Base-by-base conservation (phyloP, 495 filamentous ascomycete genomes). In the Aspergillus ellipticus region DNA sequence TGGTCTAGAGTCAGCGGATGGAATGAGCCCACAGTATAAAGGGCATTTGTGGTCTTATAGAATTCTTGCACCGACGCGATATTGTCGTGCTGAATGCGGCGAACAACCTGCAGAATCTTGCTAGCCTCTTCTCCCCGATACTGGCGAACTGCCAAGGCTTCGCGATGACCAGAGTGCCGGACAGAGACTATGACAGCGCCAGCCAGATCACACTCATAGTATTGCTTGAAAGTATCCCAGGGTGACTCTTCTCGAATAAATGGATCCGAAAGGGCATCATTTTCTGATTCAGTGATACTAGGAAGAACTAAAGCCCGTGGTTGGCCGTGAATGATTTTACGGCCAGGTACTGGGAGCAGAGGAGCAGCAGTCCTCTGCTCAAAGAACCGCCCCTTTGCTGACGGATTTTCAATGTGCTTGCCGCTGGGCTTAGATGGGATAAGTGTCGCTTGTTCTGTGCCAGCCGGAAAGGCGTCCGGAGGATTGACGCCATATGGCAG, bases 191-290 rank as follows among this genome's bases (percentile, higher is more conserved):
- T 24, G 16, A 64, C 57, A 16, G 48, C 39, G 17, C 61, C 55
- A 39, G 61, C 61, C 28, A 64, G 48, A 54, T 64, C 58, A 35
- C 58, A 64, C 21, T 58, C 35, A 52, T 56, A 64, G 35, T 29
- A 21, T 39, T 54, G 35, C 28, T 55, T 42, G 24, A 56, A 64
- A 31, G 43, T 56, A 20, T 53, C 43, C 61, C 43, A 64, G 0
- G 55, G 61, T 19, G 55, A 56, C 19, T 54, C 55, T 3, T 58
- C 16, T 22, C 16, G 54, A 28, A 55, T 17, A 46, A 49, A 9
- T 9, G 48, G n/a, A 56, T 52, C 42, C 17, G 33, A 45, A 24
- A 26, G 41, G 7, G 31, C 39, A 49, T 20, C 16, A 21, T 53
- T 35, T 13, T 41, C 59, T 42, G 20, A 37, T 37, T 24, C 19